Base-by-base conservation (phyloP, 2,329 filamentous ascomycete species). In the Metarhizium robertsii region DNA sequence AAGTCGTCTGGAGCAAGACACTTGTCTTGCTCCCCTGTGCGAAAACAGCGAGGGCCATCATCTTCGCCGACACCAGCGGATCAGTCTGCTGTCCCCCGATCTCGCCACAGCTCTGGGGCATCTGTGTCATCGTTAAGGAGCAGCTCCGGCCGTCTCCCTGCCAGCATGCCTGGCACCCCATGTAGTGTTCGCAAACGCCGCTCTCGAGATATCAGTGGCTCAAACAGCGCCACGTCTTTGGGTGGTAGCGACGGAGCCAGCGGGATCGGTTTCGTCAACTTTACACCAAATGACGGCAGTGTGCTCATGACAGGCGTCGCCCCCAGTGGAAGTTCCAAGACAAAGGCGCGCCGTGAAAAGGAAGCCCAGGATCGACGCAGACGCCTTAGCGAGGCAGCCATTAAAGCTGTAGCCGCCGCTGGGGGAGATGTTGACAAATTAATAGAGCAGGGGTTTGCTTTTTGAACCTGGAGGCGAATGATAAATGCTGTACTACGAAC, bases 271-370 rank as follows among this genome's bases (percentile, higher is more conserved):
- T 97, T 97, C 66, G 89, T 96, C 60, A 97, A 97, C 70, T 96
- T 88, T 71, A 96, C 92, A 1, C 86, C 90, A 0, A 77, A 79
- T 52, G 92, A 99, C 69, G 86, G 85, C 64, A 75, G 80, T 14
- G 83, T 87, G 66, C 85, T 99, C 47, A 82, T 99, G 70, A 90
- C 83, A 7, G 92, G 92, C 5, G 94, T 99, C 13, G 94, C 94
- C 49, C 92, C 92, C 1, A 92, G 87, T 61, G 94, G 94, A 10
- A 91, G 86, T 62, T 88, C 84, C 61, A 97, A 97, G 80, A 97
- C 94, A 8, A 96, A 96, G 69, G 90, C 90, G n/a, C 76, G 91
- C 55, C 76, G 94, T 52, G 92, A 97, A 70, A 88, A 90, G 69
- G 92, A 96, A 73, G 90, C 90, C 2, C 77, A 81, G 53, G 92